Percentiles rank a stretch among this genome's conserved stretches.
Conservation (phyloP, 1,284 basidiomycete species). For the Ceratobasidium sp. region DNA sequence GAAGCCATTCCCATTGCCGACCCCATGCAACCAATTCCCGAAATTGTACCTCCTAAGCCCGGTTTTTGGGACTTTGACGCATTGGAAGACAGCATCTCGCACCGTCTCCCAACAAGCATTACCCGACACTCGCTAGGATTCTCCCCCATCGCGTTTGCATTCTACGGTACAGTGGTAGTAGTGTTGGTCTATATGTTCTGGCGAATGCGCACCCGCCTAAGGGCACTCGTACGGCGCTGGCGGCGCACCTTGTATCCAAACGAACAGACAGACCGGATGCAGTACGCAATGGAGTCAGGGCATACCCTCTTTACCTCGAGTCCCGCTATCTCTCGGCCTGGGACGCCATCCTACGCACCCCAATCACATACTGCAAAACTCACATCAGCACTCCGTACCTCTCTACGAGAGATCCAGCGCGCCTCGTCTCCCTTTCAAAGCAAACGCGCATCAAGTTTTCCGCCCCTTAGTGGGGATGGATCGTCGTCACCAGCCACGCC, state of each 20-base stretch:
- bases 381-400: constrained; percentile 28
- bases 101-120: constrained; percentile 66
- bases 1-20: constrained; percentile 65
- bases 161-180: constrained; percentile 50
- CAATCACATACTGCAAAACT: constrained; percentile 25
- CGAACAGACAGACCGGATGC: constrained; percentile 34
- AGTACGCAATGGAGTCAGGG: constrained; percentile 38
- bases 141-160: constrained; percentile 65
- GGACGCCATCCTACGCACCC: constrained; percentile 23
- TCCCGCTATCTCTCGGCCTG: constrained; percentile 27
- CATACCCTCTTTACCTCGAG: constrained; percentile 10
- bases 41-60: constrained; percentile 10
- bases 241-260: constrained; percentile 28
- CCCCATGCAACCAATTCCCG: constrained; percentile 65
- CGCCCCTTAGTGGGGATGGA: constrained; percentile 1
- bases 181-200: constrained; percentile 32
- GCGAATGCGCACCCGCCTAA: constrained; percentile 42
- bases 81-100: constrained; percentile 64
- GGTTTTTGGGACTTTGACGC: constrained; percentile 34
- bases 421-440: constrained; percentile 35
- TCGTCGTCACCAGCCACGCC: constrained; percentile 7
- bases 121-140: constrained; percentile 70
- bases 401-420: constrained; percentile 34
- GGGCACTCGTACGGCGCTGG: constrained; percentile 29
- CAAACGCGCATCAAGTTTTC: constrained; percentile 32